Evolutionary conservation across 768 basidiomycete species (phyloP).

Genomic region (Coprinellus micaceus): DNA sequence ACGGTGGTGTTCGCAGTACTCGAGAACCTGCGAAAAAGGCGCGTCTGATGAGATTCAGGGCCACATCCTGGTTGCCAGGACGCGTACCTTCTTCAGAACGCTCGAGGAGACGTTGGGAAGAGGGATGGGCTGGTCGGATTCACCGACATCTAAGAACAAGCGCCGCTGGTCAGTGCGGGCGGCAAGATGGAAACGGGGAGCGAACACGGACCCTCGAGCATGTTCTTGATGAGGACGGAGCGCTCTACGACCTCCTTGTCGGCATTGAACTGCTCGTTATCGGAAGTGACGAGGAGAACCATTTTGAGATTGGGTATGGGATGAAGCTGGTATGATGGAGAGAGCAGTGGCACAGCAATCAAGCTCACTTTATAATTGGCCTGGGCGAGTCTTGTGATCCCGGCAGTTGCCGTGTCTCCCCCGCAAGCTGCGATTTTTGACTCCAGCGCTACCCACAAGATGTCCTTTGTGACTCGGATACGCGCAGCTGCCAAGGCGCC

Average conservation of each 20-base stretch:
- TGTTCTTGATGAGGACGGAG: constrained; percentile 96
- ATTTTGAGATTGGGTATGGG: constrained; percentile 38
- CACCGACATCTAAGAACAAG: constrained; percentile 73
- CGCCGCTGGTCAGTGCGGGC: constrained; percentile 7
- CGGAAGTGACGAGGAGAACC: constrained; percentile 89
- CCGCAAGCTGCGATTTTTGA: constrained; percentile 21
- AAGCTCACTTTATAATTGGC: constrained; percentile 5
- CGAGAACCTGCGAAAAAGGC: constrained; percentile 66
- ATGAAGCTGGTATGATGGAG: constrained; percentile 13
- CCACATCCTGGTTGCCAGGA: not conserved
- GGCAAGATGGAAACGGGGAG: constrained; percentile 3
- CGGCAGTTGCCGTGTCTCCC: constrained; percentile 26
- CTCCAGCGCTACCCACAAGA: constrained; percentile 20
- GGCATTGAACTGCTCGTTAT: constrained; percentile 90
- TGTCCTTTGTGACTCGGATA: constrained; percentile 50
- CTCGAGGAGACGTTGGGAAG: constrained; percentile 91
- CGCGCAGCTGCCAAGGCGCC: constrained; percentile 37
- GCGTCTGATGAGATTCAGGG: not conserved
- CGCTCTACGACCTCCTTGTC: constrained; percentile 95
- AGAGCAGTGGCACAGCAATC: constrained; percentile 7
- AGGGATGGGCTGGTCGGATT: constrained; percentile 91
- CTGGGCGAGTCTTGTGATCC: constrained; percentile 27
- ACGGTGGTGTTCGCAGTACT: constrained; percentile 99
- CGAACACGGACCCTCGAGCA: constrained; percentile 83
- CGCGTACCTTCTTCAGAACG: constrained; percentile 85